Conservation (phyloP, 2,329 filamentous ascomycete species). For the Cercospora sojina region DNA sequence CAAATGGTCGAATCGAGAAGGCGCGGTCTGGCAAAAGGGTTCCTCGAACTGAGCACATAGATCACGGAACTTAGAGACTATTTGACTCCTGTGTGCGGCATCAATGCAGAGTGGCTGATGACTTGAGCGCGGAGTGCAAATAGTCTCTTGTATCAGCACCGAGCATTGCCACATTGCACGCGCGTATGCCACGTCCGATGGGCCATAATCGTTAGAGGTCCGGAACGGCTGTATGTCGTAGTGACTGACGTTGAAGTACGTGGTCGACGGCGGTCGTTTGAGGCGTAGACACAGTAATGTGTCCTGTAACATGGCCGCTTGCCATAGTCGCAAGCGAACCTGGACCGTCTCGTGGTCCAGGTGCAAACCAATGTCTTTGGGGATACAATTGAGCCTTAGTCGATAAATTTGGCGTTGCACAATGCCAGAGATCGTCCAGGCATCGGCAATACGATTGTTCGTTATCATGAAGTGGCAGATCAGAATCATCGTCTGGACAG, state of each 20-base stretch:
- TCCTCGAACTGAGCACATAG: not conserved
- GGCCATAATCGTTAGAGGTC: not conserved
- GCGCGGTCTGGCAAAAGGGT: not conserved
- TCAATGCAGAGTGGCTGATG: not conserved
- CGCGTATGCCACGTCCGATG: not conserved
- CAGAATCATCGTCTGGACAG: constrained; percentile 75
- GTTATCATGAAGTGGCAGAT: constrained; percentile 81
- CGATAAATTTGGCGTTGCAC: constrained; percentile 74
- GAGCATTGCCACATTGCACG: constrained; percentile 16
- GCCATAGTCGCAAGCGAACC: constrained; percentile 74
- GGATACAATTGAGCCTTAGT: constrained; percentile 75
- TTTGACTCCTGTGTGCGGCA: not conserved
- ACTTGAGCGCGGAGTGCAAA: constrained; percentile 9
- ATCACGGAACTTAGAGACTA: not conserved
- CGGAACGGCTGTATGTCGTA: not conserved
- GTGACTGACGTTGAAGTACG: not conserved
- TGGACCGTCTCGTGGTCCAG: constrained; percentile 69
- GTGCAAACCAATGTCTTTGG: constrained; percentile 47
- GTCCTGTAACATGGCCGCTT: constrained; percentile 75
- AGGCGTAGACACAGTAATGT: constrained; percentile 76
- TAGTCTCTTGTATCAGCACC: constrained; percentile 1
- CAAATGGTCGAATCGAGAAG: not conserved
- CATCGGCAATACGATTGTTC: constrained; percentile 77
- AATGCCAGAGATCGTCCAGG: constrained; percentile 77
- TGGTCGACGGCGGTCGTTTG: constrained; percentile 43